Base-by-base conservation (phyloP, 1,284 basidiomycete genomes). In the Abortiporus biennis region DNA sequence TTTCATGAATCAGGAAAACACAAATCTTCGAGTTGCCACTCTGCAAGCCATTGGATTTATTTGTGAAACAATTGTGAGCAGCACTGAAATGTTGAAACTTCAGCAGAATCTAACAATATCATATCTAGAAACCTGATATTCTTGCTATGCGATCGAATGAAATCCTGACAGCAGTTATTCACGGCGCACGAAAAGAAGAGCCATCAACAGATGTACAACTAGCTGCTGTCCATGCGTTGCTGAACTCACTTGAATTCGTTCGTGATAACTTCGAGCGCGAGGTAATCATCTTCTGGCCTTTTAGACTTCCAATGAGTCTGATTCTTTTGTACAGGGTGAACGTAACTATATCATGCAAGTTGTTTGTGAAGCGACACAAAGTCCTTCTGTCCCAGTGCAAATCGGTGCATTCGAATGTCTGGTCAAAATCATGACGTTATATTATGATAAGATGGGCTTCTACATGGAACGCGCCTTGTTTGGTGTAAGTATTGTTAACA, bases 321-420 rank as follows among this genome's bases (percentile, higher is more conserved):
- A 39, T 43, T 43, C 50, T 35, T 49, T 20, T 6, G 43, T 40
- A 20, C 53, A 94, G 91, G 95, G 96, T 47, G 95, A 99, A 65
- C 82, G 95, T 42, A 99, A 98, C 69, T 99, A 97, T 69, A 99
- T 99, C 66, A 99, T 99, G 96, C 96, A 99, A 71, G 93, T 99
- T 39, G 91, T 99, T 20, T 99, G 95, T 62, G 96, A 99, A 62
- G 96, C 95, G 1, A 99, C 96, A 1, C 96, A 99, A 65, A 92
- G 83, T 52, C 49, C 74, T 2, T 66, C 81, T 3, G 78, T 86
- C 13, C 65, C 78, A 34, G 92, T 98, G 40, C 92, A 97, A 69
- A 85, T 94, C 17, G 90, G 81, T 29, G 86, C 94, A 1, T 99
- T 96, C 59, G 93, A 97, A 63, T 94, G 91, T 65, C 71, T 99